These are phyloP conservation scores for Boletus sp. DNA, from an alignment of 1,284 basidiomycete species.

Conservation along the genomic window DNA sequence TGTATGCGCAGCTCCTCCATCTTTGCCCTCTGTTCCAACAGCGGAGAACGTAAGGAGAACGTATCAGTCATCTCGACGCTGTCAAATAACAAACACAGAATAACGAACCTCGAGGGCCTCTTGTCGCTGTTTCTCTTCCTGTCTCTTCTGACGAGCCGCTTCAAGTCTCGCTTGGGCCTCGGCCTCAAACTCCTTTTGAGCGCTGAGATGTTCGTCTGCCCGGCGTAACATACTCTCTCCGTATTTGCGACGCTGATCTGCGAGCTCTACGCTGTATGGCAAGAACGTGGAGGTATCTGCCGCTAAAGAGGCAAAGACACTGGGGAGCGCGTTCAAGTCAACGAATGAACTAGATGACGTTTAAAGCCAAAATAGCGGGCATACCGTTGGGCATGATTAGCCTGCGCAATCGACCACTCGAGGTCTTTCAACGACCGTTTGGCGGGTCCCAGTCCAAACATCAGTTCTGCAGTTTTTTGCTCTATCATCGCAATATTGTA, in stretches of 20 bases:
- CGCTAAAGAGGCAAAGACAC: slow-evolving; percentile 82
- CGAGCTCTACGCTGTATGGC: slow-evolving; percentile 87
- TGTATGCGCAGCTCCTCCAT: slow-evolving; percentile 61
- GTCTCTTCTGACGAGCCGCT: slow-evolving; percentile 67
- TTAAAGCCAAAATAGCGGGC: slow-evolving; percentile 25
- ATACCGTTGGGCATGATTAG: slow-evolving; percentile 87
- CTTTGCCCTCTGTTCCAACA: slow-evolving; percentile 48
- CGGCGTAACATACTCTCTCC: slow-evolving; percentile 82
- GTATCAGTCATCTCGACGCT: not conserved
- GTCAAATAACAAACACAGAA: not conserved
- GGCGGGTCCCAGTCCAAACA: slow-evolving; percentile 71
- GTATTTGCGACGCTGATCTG: slow-evolving; percentile 87
- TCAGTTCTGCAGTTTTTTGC: slow-evolving; percentile 90
- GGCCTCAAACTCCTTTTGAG: slow-evolving; percentile 76
- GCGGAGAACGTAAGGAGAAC: not conserved
- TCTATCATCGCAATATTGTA: slow-evolving; percentile 98
- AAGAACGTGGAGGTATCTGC: slow-evolving; percentile 69
- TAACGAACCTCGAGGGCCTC: slow-evolving; percentile 60
- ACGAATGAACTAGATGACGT: not conserved
- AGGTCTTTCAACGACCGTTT: slow-evolving; percentile 84
- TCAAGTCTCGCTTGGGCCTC: slow-evolving; percentile 77
- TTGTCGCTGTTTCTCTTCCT: slow-evolving; percentile 64
- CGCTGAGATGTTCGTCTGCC: slow-evolving; percentile 75
- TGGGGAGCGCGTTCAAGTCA: slow-evolving; percentile 37
- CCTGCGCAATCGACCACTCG: slow-evolving; percentile 76